Evolutionary conservation across 2,329 filamentous ascomycete genomes (phyloP).

Genomic region (Aspergillus uvarum): DNA sequence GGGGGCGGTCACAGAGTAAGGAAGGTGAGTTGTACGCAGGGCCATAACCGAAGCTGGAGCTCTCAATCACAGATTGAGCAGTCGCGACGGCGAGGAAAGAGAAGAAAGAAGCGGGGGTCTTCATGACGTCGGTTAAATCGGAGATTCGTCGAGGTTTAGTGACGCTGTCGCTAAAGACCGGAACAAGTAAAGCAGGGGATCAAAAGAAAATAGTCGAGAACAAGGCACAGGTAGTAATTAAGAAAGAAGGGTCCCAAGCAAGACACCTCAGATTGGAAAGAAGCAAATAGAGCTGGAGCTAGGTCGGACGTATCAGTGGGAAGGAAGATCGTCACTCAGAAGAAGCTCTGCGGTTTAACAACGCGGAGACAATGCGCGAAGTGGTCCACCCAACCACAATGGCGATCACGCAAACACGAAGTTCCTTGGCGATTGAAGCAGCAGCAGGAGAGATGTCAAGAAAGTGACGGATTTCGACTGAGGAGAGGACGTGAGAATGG

Average conservation of each 20-base stretch:
- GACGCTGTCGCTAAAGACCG: background rate
- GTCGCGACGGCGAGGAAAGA: conserved; percentile 52
- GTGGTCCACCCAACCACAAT: conserved; percentile 50
- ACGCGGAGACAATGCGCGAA: conserved; percentile 37
- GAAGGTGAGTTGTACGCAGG: conserved; percentile 51
- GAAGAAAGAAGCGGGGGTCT: conserved; percentile 41
- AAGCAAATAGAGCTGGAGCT: background rate
- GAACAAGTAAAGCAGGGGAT: conserved; percentile 1
- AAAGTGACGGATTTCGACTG: conserved; percentile 50
- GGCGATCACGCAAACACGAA: conserved; percentile 52
- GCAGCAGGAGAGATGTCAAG: conserved; percentile 53
- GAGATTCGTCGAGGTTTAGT: conserved; percentile 8
- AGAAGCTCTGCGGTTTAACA: conserved; percentile 27
- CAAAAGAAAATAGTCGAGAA: conserved; percentile 2
- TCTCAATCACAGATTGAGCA: conserved; percentile 68
- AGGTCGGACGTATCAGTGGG: conserved; percentile 4
- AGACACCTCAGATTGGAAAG: background rate
- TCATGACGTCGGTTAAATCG: conserved; percentile 37
- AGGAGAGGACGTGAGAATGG: conserved; percentile 46
- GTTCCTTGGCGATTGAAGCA: conserved; percentile 51
- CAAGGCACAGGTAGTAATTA: background rate
- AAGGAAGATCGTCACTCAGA: conserved; percentile 16
- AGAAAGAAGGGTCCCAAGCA: background rate
- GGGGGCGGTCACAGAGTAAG: background rate
- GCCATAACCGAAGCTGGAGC: conserved; percentile 75